Evolutionary conservation across 192 early-diverging fungal genomes (phyloP).

Genomic region (Backusella psychrophila): DNA sequence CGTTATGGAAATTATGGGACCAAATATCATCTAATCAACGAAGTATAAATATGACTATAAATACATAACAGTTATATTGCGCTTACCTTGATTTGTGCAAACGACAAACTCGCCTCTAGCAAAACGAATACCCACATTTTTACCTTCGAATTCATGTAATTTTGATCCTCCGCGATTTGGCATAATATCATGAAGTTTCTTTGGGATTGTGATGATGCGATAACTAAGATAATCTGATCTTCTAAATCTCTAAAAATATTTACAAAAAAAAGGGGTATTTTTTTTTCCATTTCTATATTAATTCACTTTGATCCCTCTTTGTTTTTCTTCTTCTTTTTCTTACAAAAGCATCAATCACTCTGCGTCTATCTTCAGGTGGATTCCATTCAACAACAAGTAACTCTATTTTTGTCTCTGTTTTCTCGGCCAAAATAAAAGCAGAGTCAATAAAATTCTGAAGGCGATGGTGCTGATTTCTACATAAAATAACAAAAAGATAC

Average conservation of each 20-base stretch:
- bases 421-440: constrained; percentile 30
- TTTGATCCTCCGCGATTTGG: constrained; percentile 33
- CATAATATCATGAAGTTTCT: constrained; percentile 27
- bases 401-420: constrained; percentile 30
- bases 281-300: background rate
- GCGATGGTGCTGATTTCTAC: constrained; percentile 30
- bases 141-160: constrained; percentile 39
- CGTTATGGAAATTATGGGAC: constrained; percentile 37
- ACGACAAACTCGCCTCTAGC: constrained; percentile 38
- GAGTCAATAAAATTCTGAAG: constrained; percentile 37
- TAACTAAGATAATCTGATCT: constrained; percentile 27
- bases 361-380: constrained; percentile 26
- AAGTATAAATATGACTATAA: background rate
- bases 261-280: background rate
- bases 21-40: constrained; percentile 33
- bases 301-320: background rate
- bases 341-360: constrained; percentile 35
- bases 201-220: constrained; percentile 34
- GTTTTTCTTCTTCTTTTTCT: constrained; percentile 4
- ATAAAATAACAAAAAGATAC: background rate
- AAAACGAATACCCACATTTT: constrained; percentile 38
- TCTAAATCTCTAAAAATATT: constrained; percentile 27
- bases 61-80: background rate
- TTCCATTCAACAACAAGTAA: constrained; percentile 40
- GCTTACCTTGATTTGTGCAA: constrained; percentile 40